Base-by-base conservation (phyloP, 225 moss, liverwort and hornwort genomes). In the Physcomitrium patens region DNA sequence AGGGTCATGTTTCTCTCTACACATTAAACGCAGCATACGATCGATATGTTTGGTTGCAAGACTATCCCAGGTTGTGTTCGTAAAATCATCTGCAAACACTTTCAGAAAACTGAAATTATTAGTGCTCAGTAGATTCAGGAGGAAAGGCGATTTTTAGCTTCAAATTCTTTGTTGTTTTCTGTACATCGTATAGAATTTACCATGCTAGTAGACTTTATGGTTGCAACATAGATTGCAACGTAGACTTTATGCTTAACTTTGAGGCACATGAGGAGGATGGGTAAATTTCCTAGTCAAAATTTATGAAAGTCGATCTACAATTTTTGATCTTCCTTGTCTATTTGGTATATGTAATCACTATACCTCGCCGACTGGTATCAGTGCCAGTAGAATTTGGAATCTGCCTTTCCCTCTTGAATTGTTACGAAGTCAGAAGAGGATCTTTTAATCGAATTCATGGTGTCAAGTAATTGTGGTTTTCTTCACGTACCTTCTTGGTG, bases 21-120 rank as follows among this genome's bases (percentile, higher is more conserved):
- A 56, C 22, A 54, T 83, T 75, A 66, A 57, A 26, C 37, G 46
- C 65, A 24, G 56, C 48, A 28, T 51, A 71, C 26, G 54, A 57
- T 62, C 28, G 44, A 55, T 44, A 49, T 43, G 63, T 76, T 67
- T 76, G 53, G 14, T 54, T 43, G 26, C 60, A 54, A 75, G 75
- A 57, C 50, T 19, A 27, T 26, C 60, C 60, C 47, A 75, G 75
- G 54, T 63, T 19, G 10, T 53, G 42, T 26, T 60, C 17, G 12
- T 49, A 17, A 10, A 73, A 50, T 8, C 56, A 3, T 9, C 14
- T 15, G 42, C 31, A 42, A 76, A 56, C 11, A 7, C 10, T 53
- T 61, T 61, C 37, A 18, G 23, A 61, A 23, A 60, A 51, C n/a
- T 45, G 41, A 63, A 68, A 31, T 9, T 28, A 63, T 54, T 19